Evolutionary conservation across 2,329 filamentous ascomycete species (phyloP).

Genomic region (Diplodia intermedia): DNA sequence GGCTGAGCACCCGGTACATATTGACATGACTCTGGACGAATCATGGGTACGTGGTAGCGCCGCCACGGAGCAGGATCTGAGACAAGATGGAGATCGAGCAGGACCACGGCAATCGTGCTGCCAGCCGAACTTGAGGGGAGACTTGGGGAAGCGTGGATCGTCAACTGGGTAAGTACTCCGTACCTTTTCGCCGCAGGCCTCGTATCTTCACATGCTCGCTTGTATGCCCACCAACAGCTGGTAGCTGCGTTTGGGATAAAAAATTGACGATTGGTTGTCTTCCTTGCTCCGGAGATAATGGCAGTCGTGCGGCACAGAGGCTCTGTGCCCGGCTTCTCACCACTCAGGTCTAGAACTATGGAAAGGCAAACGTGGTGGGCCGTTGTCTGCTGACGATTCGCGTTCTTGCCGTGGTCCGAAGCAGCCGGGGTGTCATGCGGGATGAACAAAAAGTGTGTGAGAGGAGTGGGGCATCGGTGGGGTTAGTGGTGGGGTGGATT

Average conservation of each 20-base stretch:
- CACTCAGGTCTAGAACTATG: conserved; percentile 7
- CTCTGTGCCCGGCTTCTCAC: conserved; percentile 9
- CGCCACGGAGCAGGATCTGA: neutral
- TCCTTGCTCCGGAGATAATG: conserved; percentile 8
- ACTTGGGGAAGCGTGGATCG: neutral
- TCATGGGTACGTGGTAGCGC: neutral
- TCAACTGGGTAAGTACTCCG: neutral
- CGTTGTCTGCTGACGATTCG: conserved; percentile 11
- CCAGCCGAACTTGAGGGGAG: neutral
- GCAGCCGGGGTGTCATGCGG: conserved; percentile 19
- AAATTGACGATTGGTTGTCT: neutral
- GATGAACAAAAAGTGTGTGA: conserved; percentile 13
- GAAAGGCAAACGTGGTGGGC: conserved; percentile 5
- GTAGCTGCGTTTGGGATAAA: too few relatives aligned
- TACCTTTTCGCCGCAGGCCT: neutral
- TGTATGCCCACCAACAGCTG: neutral
- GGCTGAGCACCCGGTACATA: neutral
- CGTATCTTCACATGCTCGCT: neutral
- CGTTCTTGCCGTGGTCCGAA: conserved; percentile 16
- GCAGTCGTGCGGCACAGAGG: neutral
- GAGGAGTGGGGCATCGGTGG: conserved; percentile 18
- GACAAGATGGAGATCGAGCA: neutral
- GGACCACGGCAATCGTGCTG: neutral
- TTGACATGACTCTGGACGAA: neutral
- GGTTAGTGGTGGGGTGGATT: conserved; percentile 21